A percentile compares a stretch with the other conserved stretches of the same genome.
phyloP scores from a whole-genome alignment of 257 asterid genomes.

The Striga asiatica region DNA sequence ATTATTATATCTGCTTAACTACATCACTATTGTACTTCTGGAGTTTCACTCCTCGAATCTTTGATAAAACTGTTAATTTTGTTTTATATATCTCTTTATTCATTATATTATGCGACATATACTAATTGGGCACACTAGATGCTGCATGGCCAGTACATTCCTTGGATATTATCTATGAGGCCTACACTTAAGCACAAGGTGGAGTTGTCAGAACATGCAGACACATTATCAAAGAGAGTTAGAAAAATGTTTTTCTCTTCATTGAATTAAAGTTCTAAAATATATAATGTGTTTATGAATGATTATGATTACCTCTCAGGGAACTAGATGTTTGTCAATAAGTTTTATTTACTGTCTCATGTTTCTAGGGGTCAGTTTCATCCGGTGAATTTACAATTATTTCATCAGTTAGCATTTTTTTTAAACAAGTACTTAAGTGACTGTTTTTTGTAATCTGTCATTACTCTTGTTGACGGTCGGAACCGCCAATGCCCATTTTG shows the following conservation, averaged over 20 bases:
- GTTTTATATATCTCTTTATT: neutral
- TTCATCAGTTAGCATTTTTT: constrained; percentile 1
- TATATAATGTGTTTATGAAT: neutral
- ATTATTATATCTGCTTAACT: neutral
- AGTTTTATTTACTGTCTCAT: neutral
- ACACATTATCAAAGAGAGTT: neutral
- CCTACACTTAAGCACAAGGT: neutral
- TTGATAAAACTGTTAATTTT: neutral
- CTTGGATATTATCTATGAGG: neutral
- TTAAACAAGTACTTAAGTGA: neutral
- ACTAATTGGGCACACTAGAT: neutral
- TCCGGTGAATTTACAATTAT: neutral
- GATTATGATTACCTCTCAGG: neutral
- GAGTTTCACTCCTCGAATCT: constrained; percentile 10
- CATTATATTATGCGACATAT: constrained; percentile 5
- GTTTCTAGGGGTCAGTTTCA: neutral
- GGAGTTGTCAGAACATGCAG: constrained; percentile 5
- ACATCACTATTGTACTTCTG: constrained; percentile 6
- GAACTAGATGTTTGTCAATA: neutral
- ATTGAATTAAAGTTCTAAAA: neutral
- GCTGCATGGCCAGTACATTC: neutral
- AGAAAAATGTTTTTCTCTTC: neutral
- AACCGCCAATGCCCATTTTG: too few species aligned
- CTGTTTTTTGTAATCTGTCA: neutral
- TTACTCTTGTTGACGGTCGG: too few species aligned